phyloP scores from a whole-genome alignment of 163 green algal genomes.

The Smithsoniella earleae region DNA sequence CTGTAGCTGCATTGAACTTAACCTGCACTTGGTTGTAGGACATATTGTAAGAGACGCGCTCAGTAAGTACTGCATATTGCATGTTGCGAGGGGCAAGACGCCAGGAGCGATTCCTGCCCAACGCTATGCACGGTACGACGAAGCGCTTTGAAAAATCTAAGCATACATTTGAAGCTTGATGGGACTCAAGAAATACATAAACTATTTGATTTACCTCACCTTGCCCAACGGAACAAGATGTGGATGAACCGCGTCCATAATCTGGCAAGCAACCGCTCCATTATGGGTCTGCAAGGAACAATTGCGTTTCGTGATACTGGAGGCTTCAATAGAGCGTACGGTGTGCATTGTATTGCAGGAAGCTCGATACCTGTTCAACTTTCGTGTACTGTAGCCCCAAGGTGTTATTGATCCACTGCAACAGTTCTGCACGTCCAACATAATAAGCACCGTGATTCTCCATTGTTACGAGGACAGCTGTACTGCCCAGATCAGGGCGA shows the following conservation, averaged over 20 bases:
- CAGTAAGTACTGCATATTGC: slow-evolving; percentile 26
- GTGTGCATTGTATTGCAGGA: neutral
- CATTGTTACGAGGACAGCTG: no score
- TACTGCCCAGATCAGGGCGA: no score
- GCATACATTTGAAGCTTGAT: neutral
- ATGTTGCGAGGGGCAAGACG: no score
- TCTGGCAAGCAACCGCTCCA: slow-evolving; percentile 87
- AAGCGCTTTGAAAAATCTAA: neutral
- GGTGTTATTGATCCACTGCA: slow-evolving; percentile 84
- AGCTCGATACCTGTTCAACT: slow-evolving; percentile 76
- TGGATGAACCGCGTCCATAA: slow-evolving; percentile 86
- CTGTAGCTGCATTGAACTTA: slow-evolving; percentile 91
- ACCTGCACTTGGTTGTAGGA: slow-evolving; percentile 50
- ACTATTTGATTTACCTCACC: slow-evolving; percentile 39
- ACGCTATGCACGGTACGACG: neutral
- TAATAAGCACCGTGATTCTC: slow-evolving; percentile 45
- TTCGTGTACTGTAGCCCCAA: slow-evolving; percentile 73
- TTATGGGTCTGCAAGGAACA: slow-evolving; percentile 52
- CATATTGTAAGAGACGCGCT: neutral
- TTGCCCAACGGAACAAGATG: slow-evolving; percentile 79
- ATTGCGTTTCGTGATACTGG: slow-evolving; percentile 23
- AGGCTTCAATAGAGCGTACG: neutral
- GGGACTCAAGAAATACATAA: neutral
- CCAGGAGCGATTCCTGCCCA: no score
- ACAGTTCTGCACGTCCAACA: slow-evolving; percentile 62